These are phyloP conservation scores for Plasmodium vivax DNA, from an alignment of 169 alveolate species.

Conservation along the genomic window DNA sequence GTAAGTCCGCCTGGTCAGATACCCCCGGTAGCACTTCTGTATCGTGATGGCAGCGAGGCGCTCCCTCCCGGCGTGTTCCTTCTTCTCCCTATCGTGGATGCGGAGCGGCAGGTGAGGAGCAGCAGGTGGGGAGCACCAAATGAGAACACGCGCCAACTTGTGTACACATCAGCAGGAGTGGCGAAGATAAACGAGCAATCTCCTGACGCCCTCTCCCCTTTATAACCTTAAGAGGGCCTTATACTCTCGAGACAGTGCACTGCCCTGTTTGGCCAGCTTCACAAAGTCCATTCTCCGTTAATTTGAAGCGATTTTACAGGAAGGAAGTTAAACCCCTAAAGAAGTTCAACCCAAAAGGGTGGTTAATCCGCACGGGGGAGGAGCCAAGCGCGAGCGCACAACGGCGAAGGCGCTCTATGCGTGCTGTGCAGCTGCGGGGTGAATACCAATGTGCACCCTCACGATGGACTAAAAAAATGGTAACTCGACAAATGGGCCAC, in stretches of 20 bases:
- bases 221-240: conserved; percentile 41
- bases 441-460: not conserved
- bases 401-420: not conserved
- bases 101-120: not conserved
- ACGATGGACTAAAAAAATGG: not conserved
- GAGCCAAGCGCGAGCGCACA: not conserved
- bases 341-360: not conserved
- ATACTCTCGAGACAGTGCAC: conserved; percentile 9
- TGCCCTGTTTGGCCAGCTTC: conserved; percentile 20
- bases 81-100: conserved; percentile 31
- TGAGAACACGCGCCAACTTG: not conserved
- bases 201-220: not conserved
- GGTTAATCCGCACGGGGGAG: too few species aligned
- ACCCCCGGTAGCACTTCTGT: conserved; percentile 54
- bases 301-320: not conserved
- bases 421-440: not conserved
- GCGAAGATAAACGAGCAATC: not conserved
- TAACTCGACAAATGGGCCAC: not conserved
- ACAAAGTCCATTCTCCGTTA: conserved; percentile 12
- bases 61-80: conserved; percentile 31
- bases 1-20: conserved; percentile 12
- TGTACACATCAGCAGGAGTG: not conserved
- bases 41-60: conserved; percentile 36
- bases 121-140: not conserved
- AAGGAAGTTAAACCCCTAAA: not conserved